Evolutionary conservation across 805 yeast genomes (phyloP).

Genomic region (Wickerhamomyces ciferrii): DNA sequence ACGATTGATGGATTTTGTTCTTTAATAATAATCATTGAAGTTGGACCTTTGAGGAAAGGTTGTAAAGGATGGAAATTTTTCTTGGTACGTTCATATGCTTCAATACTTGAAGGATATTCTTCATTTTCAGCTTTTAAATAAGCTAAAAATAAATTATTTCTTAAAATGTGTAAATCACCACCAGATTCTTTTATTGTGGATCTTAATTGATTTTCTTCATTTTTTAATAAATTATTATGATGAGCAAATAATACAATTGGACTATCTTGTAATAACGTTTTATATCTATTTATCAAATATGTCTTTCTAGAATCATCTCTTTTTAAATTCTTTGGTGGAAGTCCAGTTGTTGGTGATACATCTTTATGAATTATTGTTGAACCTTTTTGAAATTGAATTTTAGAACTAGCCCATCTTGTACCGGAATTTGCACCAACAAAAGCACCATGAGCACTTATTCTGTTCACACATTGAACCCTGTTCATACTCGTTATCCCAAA

Average conservation of each 20-base stretch:
- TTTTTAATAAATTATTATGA: constrained; percentile 72
- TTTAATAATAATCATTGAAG: constrained; percentile 69
- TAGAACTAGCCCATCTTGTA: not conserved
- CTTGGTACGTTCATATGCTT: constrained; percentile 38
- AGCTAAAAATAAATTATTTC: constrained; percentile 67
- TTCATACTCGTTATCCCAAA: not conserved
- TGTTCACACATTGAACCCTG: not conserved
- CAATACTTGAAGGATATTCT: constrained; percentile 67
- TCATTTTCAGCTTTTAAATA: constrained; percentile 68
- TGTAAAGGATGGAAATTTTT: constrained; percentile 59
- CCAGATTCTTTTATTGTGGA: constrained; percentile 59
- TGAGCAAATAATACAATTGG: constrained; percentile 77
- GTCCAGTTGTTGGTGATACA: constrained; percentile 26
- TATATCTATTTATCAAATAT: constrained; percentile 75
- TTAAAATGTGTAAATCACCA: constrained; percentile 61
- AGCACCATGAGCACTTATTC: not conserved
- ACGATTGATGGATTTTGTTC: constrained; percentile 69
- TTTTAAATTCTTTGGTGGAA: constrained; percentile 33
- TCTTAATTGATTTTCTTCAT: constrained; percentile 63
- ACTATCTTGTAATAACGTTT: constrained; percentile 58
- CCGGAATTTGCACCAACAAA: not conserved
- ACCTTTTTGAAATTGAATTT: not conserved
- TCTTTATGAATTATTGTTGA: constrained; percentile 25
- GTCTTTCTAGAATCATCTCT: constrained; percentile 75
- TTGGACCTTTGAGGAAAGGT: constrained; percentile 76